Conservation (phyloP, 148 eudicot genomes). For the Vaccinium myrtillus region DNA sequence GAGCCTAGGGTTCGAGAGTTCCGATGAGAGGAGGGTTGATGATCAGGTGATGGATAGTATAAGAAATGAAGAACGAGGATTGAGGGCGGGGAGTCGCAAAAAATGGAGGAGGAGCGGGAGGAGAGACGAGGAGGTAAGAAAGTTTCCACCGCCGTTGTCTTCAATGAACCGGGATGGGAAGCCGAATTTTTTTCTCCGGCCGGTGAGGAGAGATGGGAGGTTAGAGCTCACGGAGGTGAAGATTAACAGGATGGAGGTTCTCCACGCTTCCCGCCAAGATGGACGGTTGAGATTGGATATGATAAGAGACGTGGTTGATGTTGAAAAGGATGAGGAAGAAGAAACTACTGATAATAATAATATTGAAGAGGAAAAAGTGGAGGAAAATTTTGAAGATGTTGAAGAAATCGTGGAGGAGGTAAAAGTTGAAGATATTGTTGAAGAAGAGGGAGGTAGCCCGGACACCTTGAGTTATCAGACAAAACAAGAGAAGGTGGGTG, state of each 20-base stretch:
- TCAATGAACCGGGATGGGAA: slow-evolving; percentile 38
- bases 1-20: slow-evolving; percentile 68
- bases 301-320: slow-evolving; percentile 17
- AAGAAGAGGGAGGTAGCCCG: background rate
- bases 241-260: slow-evolving; percentile 40
- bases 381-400: background rate
- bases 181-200: slow-evolving; percentile 37
- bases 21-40: slow-evolving; percentile 39
- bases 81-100: background rate
- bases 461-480: too few species aligned
- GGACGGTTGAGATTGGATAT: slow-evolving; percentile 57
- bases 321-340: slow-evolving; percentile 2
- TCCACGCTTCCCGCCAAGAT: slow-evolving; percentile 46
- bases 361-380: background rate
- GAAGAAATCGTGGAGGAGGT: background rate
- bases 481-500: background rate
- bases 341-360: background rate
- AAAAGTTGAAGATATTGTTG: background rate
- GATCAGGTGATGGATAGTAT: slow-evolving; percentile 16
- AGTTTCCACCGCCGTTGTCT: slow-evolving; percentile 66
- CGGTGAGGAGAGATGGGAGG: slow-evolving; percentile 51
- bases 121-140: slow-evolving; percentile 6
- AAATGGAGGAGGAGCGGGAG: slow-evolving; percentile 13
- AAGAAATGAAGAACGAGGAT: background rate
- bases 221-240: slow-evolving; percentile 42